Conservation (phyloP, 164 flowering plant species). For the Sedum album region DNA sequence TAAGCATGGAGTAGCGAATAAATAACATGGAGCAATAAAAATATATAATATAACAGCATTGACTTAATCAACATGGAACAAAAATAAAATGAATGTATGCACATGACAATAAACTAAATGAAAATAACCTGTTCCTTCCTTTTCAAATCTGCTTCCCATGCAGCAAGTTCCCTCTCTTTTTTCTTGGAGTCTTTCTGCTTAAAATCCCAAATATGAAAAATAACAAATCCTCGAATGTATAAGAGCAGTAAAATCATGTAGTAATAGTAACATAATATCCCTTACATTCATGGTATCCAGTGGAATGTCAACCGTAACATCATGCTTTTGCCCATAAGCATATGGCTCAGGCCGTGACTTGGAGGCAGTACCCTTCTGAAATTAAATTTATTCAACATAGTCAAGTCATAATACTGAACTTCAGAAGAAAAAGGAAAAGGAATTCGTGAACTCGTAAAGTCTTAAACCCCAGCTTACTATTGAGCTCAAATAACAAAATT, state of each 20-base stretch:
- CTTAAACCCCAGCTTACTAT: too few species aligned
- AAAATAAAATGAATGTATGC: not conserved
- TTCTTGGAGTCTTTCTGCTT: conserved; percentile 40
- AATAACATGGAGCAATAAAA: not conserved
- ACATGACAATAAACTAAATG: not conserved
- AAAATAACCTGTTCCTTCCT: conserved; percentile 63
- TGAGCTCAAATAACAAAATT: too few species aligned
- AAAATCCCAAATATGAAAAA: conserved; percentile 1
- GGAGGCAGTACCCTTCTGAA: conserved; percentile 54
- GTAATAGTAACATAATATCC: not conserved
- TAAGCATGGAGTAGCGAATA: not conserved
- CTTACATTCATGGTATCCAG: conserved; percentile 63
- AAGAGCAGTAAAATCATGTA: not conserved
- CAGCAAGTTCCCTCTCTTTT: conserved; percentile 56
- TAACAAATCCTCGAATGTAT: not conserved
- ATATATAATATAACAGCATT: not conserved
- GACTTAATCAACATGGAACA: not conserved
- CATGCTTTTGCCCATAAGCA: conserved; percentile 65
- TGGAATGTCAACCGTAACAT: conserved; percentile 83
- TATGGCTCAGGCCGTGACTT: conserved; percentile 42
- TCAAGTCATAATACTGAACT: not conserved
- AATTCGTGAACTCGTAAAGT: not conserved
- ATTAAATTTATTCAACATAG: not conserved
- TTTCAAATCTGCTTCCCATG: conserved; percentile 86
- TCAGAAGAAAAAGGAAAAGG: not conserved